Percentiles rank a stretch among this genome's conserved stretches.
These are phyloP conservation scores for Crithidia fasciculata DNA, from an alignment of 208 protist genomes.

Conservation along the genomic window DNA sequence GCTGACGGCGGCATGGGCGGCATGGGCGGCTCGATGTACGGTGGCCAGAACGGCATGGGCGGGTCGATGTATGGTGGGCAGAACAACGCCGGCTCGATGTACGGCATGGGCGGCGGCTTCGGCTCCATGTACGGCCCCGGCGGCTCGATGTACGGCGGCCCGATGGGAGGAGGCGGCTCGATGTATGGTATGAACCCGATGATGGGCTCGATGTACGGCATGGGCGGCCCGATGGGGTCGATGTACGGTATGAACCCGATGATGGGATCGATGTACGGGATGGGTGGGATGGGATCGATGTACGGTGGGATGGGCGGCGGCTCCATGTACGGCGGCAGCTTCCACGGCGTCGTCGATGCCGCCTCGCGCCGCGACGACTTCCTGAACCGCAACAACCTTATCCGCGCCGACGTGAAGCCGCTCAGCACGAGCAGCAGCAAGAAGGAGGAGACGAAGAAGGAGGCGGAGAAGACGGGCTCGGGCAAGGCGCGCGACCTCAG, in stretches of 20 bases:
- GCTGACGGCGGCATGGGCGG: neutral
- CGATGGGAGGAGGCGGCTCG: conserved; percentile 24
- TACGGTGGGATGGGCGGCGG: conserved; percentile 18
- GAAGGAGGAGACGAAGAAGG: conserved; percentile 20
- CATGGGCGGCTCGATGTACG: conserved; percentile 22
- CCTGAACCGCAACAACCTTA: conserved; percentile 62
- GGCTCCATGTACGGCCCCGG: conserved; percentile 38
- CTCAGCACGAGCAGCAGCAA: conserved; percentile 14
- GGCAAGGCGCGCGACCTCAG: conserved; percentile 9
- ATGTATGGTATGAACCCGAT: conserved; percentile 44
- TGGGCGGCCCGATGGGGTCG: conserved; percentile 22
- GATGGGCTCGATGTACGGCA: conserved; percentile 48
- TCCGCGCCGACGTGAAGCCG: conserved; percentile 65
- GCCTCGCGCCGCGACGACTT: conserved; percentile 70
- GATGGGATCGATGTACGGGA: conserved; percentile 63
- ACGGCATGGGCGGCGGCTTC: conserved; percentile 25
- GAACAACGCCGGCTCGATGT: conserved; percentile 18
- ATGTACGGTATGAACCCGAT: conserved; percentile 41
- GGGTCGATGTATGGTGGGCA: conserved; percentile 18
- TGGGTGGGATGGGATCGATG: conserved; percentile 47
- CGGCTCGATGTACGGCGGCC: conserved; percentile 35
- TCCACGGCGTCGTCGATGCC: conserved; percentile 65
- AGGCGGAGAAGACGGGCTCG: conserved; percentile 8
- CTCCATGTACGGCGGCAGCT: conserved; percentile 35
- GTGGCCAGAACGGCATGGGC: neutral